These are phyloP conservation scores for Aspergillus sp. DNA, from an alignment of 2,329 filamentous ascomycete species.

Conservation along the genomic window DNA sequence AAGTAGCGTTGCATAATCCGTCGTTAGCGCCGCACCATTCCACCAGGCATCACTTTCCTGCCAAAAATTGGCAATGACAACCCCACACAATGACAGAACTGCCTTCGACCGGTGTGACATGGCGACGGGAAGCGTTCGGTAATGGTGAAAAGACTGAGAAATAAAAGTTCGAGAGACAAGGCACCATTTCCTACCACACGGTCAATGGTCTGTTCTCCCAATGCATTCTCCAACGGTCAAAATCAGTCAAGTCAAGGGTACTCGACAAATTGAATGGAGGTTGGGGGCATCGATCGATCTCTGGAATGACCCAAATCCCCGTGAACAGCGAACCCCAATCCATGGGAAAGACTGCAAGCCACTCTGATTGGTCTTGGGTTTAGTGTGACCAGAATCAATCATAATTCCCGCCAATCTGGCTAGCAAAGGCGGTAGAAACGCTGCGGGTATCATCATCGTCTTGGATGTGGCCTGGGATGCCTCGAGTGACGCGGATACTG, in stretches of 20 bases:
- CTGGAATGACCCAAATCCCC: constrained; percentile 10
- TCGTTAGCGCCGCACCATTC: constrained; percentile 1
- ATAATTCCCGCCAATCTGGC: constrained; percentile 74
- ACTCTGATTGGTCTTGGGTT: constrained; percentile 11
- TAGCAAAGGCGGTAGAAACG: constrained; percentile 93
- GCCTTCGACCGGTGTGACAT: constrained; percentile 5
- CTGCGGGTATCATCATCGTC: constrained; percentile 94
- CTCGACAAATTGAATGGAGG: constrained; percentile 11
- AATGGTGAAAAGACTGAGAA: constrained; percentile 11
- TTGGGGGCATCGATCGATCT: constrained; percentile 14
- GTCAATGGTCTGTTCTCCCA: constrained; percentile 10
- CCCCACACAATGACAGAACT: background rate
- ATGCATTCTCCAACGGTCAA: constrained; percentile 13
- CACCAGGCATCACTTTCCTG: constrained; percentile 7
- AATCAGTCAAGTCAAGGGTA: constrained; percentile 11
- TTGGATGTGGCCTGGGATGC: constrained; percentile 39
- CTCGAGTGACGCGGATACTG: constrained; percentile 48
- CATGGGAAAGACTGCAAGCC: constrained; percentile 12
- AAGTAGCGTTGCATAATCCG: background rate
- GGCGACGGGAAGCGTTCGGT: constrained; percentile 9
- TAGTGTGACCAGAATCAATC: constrained; percentile 47
- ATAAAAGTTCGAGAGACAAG: constrained; percentile 6
- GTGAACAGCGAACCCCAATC: constrained; percentile 12
- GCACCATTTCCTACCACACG: constrained; percentile 11
- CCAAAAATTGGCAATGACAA: background rate